Base-by-base conservation (phyloP, 2,329 filamentous ascomycete genomes). In the Alternaria solani region DNA sequence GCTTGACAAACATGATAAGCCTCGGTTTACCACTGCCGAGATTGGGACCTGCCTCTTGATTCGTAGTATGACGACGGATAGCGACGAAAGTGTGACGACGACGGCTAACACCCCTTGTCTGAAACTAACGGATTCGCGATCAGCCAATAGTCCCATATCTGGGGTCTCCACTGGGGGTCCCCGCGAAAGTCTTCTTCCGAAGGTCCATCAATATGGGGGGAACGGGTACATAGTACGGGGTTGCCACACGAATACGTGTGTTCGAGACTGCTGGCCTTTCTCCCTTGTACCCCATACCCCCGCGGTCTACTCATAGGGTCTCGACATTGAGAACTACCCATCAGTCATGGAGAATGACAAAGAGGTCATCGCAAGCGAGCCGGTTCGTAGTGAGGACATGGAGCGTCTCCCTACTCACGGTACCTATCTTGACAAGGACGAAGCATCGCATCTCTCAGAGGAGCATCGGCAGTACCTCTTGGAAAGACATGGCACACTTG, bases 381-480 rank as follows among this genome's bases (percentile, higher is more conserved):
- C 61, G 4, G 34, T 30, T 25, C 56, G 68, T 42, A 62, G 59
- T 3, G 68, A 68, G 28, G 66, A 72, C 20, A 60, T 75, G 8
- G 72, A 73, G 46, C 72, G 70, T 47, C 61, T 64, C 16, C 62
- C 62, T 18, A 75, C 72, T 5, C 71, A 75, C 41, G 69, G 68
- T 18, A 75, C 73, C 1, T 73, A 75, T 48, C 64, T 73, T 48
- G 67, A 68, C 25, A 66, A 66, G 43, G 62, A 62, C 3, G 73
- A 72, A 34, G 63, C 65, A 7, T 76, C 75, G 23, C 66, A 73
- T 43, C 74, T 84, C 14, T 74, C 81, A 6, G 73, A 77, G 48
- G 79, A 81, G 52, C 82, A 85, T 64, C 78, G 79, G 16, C 77
- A 84, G 44, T 87, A 85, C 70, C 77, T 87, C 5, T 71, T 87